These are phyloP conservation scores for Schwanniomyces sp. DNA, from an alignment of 805 yeast genomes.

Conservation along the genomic window DNA sequence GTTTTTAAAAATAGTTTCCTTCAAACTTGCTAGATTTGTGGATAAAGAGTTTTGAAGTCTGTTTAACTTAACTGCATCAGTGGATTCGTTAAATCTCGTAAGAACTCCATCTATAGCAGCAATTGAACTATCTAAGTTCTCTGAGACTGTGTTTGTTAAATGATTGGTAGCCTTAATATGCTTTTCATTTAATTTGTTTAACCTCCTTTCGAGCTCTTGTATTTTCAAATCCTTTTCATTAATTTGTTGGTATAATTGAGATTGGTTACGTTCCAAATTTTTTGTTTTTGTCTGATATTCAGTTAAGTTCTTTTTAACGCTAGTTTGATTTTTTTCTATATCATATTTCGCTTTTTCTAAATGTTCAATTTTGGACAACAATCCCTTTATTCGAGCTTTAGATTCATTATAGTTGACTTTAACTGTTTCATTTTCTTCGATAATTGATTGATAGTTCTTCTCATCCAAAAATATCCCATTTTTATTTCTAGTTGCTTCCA, in stretches of 20 bases:
- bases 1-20: not conserved
- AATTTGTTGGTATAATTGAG: conserved; percentile 1
- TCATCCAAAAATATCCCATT: conserved; percentile 69
- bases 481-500: conserved; percentile 58
- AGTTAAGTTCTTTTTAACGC: conserved; percentile 2
- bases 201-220: conserved; percentile 4
- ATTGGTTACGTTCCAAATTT: conserved; percentile 2
- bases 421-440: conserved; percentile 26
- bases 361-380: conserved; percentile 5
- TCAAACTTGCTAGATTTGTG: not conserved
- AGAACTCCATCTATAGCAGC: conserved; percentile 4
- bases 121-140: conserved; percentile 4
- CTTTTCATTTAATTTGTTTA: conserved; percentile 7
- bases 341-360: conserved; percentile 3
- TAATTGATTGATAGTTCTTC: conserved; percentile 44
- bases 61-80: not conserved
- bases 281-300: conserved; percentile 5
- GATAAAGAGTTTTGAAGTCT: not conserved
- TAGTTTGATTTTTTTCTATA: conserved; percentile 3
- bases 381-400: conserved; percentile 8
- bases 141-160: conserved; percentile 5
- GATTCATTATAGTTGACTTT: conserved; percentile 20
- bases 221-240: conserved; percentile 1
- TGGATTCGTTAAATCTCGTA: not conserved
- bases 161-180: conserved; percentile 6